phyloP scores from a whole-genome alignment of 768 basidiomycete species.

The Collybia nuda region DNA sequence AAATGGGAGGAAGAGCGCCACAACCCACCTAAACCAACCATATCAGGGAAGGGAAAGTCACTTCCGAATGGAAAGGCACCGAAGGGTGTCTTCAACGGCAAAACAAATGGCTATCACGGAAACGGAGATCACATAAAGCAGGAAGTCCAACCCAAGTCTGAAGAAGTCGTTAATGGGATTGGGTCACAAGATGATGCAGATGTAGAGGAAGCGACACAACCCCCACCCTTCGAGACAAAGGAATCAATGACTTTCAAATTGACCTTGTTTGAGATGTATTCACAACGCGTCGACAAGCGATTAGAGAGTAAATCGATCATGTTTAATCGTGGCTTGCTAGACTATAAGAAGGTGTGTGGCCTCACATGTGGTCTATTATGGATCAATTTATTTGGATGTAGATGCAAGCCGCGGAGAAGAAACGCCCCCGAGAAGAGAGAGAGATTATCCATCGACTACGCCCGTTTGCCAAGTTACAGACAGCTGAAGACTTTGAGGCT shows the following conservation, averaged over 20 bases:
- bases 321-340: slow-evolving; percentile 87
- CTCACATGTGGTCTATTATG: neutral
- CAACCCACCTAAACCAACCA: slow-evolving; percentile 20
- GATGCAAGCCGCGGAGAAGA: slow-evolving; percentile 93
- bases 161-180: slow-evolving; percentile 48
- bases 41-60: slow-evolving; percentile 23
- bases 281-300: slow-evolving; percentile 83
- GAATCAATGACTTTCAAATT: slow-evolving; percentile 89
- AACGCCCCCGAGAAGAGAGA: slow-evolving; percentile 85
- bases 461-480: slow-evolving; percentile 89
- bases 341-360: slow-evolving; percentile 84
- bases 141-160: slow-evolving; percentile 32
- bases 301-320: slow-evolving; percentile 85
- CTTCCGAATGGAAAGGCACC: slow-evolving; percentile 33
- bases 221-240: slow-evolving; percentile 79
- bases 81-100: slow-evolving; percentile 44
- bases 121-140: slow-evolving; percentile 38
- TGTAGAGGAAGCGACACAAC: slow-evolving; percentile 64
- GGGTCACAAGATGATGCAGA: slow-evolving; percentile 58
- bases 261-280: slow-evolving; percentile 87
- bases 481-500: slow-evolving; percentile 86
- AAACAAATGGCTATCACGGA: slow-evolving; percentile 41
- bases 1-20: slow-evolving; percentile 52
- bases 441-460: slow-evolving; percentile 88
- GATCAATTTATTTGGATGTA: slow-evolving; percentile 25